These are phyloP conservation scores for Wolfiporia cocos DNA, from an alignment of 1,284 basidiomycete species.

Conservation along the genomic window DNA sequence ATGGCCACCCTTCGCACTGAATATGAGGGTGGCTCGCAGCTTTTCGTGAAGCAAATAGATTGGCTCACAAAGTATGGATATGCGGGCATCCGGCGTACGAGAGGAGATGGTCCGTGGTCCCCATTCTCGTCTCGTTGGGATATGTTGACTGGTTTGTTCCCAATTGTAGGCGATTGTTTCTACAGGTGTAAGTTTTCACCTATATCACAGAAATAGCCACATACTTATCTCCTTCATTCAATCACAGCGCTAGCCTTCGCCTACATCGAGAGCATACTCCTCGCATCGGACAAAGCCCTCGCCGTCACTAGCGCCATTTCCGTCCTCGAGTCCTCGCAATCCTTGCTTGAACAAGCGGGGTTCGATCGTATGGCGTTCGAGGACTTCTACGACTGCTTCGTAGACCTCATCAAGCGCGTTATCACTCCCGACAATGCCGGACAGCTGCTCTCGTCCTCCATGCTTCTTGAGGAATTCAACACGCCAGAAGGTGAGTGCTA, in stretches of 20 bases:
- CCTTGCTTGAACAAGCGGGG: slow-evolving; percentile 51
- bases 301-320: slow-evolving; percentile 49
- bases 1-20: slow-evolving; percentile 52
- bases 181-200: slow-evolving; percentile 48
- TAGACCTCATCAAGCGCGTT: slow-evolving; percentile 36
- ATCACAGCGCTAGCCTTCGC: slow-evolving; percentile 51
- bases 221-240: too few species aligned
- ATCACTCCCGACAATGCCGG: slow-evolving; percentile 31
- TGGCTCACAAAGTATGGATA: slow-evolving; percentile 53
- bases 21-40: slow-evolving; percentile 52
- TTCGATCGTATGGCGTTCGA: slow-evolving; percentile 64
- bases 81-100: slow-evolving; percentile 56
- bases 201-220: too few species aligned
- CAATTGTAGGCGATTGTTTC: slow-evolving; percentile 46
- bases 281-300: slow-evolving; percentile 33
- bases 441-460: slow-evolving; percentile 30
- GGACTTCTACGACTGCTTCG: slow-evolving; percentile 49
- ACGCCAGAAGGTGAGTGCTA: slow-evolving; percentile 40
- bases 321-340: slow-evolving; percentile 44
- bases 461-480: slow-evolving; percentile 50
- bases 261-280: slow-evolving; percentile 45
- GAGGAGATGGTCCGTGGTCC: slow-evolving; percentile 38
- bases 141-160: background rate
- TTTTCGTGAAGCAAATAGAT: slow-evolving; percentile 66
- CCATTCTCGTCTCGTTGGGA: background rate